Evolutionary conservation across 1,284 basidiomycete species (phyloP).

Genomic region (Apiotrichum gracile): DNA sequence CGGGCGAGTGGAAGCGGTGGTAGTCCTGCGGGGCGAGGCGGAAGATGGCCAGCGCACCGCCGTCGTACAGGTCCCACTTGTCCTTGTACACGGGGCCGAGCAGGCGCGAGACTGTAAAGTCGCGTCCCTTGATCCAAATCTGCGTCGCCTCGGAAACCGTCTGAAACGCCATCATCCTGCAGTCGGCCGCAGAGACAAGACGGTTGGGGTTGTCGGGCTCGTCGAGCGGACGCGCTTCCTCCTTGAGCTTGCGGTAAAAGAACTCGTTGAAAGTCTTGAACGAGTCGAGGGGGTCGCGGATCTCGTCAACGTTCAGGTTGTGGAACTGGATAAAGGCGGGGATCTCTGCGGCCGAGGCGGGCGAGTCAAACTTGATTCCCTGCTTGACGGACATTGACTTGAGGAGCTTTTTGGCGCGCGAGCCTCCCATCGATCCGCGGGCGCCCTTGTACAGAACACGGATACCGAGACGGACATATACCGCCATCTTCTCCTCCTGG

Average conservation of each 20-base stretch:
- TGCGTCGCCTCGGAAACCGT: slow-evolving; percentile 74
- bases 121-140: slow-evolving; percentile 96
- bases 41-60: slow-evolving; percentile 71
- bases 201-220: slow-evolving; percentile 65
- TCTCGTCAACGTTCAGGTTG: slow-evolving; percentile 72
- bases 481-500: slow-evolving; percentile 88
- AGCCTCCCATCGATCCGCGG: slow-evolving; percentile 82
- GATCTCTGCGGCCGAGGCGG: slow-evolving; percentile 78
- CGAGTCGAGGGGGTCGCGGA: slow-evolving; percentile 70
- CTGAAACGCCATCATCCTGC: slow-evolving; percentile 88
- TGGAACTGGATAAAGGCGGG: slow-evolving; percentile 86
- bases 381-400: slow-evolving; percentile 91
- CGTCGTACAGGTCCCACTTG: slow-evolving; percentile 62
- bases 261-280: slow-evolving; percentile 85
- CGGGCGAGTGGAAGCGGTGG: slow-evolving; percentile 91
- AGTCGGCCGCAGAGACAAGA: slow-evolving; percentile 85
- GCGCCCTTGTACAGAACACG: slow-evolving; percentile 90
- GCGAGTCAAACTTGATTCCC: slow-evolving; percentile 84
- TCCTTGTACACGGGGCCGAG: slow-evolving; percentile 71
- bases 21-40: slow-evolving; percentile 93
- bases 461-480: slow-evolving; percentile 89
- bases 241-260: slow-evolving; percentile 87
- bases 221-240: slow-evolving; percentile 70
- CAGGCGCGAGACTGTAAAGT: slow-evolving; percentile 73
- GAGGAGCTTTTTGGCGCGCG: slow-evolving; percentile 70